Evolutionary conservation across 768 basidiomycete genomes (phyloP).

Genomic region (Rhodotorula paludigena): DNA sequence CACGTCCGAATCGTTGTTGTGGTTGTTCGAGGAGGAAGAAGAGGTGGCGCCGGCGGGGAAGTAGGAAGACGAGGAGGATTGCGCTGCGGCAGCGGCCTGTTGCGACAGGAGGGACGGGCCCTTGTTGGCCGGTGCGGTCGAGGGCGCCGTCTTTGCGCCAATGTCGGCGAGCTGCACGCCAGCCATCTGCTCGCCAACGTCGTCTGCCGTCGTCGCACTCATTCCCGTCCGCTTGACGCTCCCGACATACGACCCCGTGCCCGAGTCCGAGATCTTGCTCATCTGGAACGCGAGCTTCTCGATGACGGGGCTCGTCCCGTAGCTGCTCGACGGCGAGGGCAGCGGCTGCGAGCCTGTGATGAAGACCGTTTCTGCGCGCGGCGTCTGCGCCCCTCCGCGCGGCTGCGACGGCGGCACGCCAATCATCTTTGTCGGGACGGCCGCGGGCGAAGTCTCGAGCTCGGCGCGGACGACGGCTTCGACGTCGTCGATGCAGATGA

Average conservation of each 20-base stretch:
- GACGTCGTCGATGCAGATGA: slow-evolving; percentile 94
- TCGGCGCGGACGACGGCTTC: slow-evolving; percentile 76
- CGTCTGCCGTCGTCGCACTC: slow-evolving; percentile 51
- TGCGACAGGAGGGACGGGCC: slow-evolving; percentile 41
- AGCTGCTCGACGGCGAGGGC: slow-evolving; percentile 64
- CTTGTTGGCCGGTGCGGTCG: slow-evolving; percentile 38
- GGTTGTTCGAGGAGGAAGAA: not conserved
- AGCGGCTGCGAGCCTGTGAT: slow-evolving; percentile 92
- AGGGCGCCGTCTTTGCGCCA: slow-evolving; percentile 39
- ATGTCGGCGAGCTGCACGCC: slow-evolving; percentile 47
- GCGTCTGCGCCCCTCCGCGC: slow-evolving; percentile 92
- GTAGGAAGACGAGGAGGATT: slow-evolving; percentile 22
- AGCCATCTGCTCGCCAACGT: slow-evolving; percentile 54
- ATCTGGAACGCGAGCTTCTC: slow-evolving; percentile 90
- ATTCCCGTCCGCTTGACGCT: slow-evolving; percentile 37
- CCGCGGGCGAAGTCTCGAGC: slow-evolving; percentile 50
- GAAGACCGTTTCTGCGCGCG: slow-evolving; percentile 68
- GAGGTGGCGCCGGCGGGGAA: not conserved
- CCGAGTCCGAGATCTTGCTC: slow-evolving; percentile 67
- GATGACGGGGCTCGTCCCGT: slow-evolving; percentile 66
- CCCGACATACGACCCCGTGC: slow-evolving; percentile 45
- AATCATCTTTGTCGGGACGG: slow-evolving; percentile 63
- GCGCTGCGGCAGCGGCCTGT: slow-evolving; percentile 45
- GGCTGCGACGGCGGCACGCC: slow-evolving; percentile 84
- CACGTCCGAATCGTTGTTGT: slow-evolving; percentile 32